These are phyloP conservation scores for Aegilops tauschii DNA, from an alignment of 176 grass and related monocot species.

Conservation along the genomic window DNA sequence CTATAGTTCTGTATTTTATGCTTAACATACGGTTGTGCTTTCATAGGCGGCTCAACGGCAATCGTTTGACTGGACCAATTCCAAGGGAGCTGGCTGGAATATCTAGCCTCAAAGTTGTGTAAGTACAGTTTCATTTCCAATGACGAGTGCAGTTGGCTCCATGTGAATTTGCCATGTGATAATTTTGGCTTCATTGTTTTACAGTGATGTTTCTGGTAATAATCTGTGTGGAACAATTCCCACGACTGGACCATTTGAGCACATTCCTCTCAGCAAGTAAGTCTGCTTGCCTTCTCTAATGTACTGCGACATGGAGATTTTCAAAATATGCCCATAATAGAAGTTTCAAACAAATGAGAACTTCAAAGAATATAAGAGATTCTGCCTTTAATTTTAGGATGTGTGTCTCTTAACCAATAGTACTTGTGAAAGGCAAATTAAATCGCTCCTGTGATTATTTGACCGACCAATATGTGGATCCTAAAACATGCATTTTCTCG, in stretches of 20 bases:
- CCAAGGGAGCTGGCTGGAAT: constrained; percentile 82
- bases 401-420: background rate
- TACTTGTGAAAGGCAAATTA: background rate
- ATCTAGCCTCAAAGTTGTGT: constrained; percentile 92
- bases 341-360: background rate
- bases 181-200: constrained; percentile 24
- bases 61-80: constrained; percentile 79
- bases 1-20: background rate
- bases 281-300: constrained; percentile 15
- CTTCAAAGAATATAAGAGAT: background rate
- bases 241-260: constrained; percentile 84
- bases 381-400: background rate
- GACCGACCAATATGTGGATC: background rate
- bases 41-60: constrained; percentile 83
- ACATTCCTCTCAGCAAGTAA: constrained; percentile 95
- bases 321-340: background rate
- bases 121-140: constrained; percentile 48
- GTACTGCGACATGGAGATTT: background rate
- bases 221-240: constrained; percentile 95
- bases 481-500: background rate
- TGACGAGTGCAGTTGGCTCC: background rate
- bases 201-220: constrained; percentile 91
- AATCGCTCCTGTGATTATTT: background rate
- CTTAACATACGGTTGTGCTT: constrained; percentile 30
- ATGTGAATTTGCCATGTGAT: background rate